Conservation (phyloP, 768 basidiomycete species). For the Nidula microcarpa region DNA sequence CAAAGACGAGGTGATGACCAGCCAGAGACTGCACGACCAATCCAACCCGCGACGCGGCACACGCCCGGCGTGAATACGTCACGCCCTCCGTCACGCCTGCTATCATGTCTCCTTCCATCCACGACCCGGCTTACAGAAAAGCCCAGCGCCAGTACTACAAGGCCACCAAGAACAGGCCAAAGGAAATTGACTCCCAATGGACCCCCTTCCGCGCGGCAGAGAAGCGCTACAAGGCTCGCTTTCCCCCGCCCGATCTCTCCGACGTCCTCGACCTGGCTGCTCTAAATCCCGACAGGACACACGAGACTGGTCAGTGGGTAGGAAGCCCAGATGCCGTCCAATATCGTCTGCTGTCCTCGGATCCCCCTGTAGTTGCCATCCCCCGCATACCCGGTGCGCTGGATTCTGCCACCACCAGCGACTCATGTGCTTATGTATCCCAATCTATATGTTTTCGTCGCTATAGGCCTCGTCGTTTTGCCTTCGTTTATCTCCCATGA, state of each 20-base stretch:
- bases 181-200: slow-evolving; percentile 50
- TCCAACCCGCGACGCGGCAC: too few species aligned
- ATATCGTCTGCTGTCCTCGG: slow-evolving; percentile 9
- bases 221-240: slow-evolving; percentile 76
- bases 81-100: slow-evolving; percentile 25
- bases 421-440: background rate
- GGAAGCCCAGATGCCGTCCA: slow-evolving; percentile 37
- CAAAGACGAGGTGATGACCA: background rate
- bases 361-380: slow-evolving; percentile 39
- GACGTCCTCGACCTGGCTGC: slow-evolving; percentile 64
- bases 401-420: background rate
- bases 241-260: slow-evolving; percentile 73
- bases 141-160: slow-evolving; percentile 56
- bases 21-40: too few species aligned
- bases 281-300: slow-evolving; percentile 32
- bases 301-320: slow-evolving; percentile 47
- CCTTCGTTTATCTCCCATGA: slow-evolving; percentile 64
- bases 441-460: background rate
- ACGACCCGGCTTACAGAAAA: slow-evolving; percentile 52
- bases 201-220: slow-evolving; percentile 75
- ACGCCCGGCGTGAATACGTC: too few species aligned
- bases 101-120: slow-evolving; percentile 37
- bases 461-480: slow-evolving; percentile 77
- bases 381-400: slow-evolving; percentile 56
- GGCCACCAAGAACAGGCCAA: slow-evolving; percentile 51